Conservation (phyloP, 2,329 filamentous ascomycete species). For the Hypoxylon sp. region DNA sequence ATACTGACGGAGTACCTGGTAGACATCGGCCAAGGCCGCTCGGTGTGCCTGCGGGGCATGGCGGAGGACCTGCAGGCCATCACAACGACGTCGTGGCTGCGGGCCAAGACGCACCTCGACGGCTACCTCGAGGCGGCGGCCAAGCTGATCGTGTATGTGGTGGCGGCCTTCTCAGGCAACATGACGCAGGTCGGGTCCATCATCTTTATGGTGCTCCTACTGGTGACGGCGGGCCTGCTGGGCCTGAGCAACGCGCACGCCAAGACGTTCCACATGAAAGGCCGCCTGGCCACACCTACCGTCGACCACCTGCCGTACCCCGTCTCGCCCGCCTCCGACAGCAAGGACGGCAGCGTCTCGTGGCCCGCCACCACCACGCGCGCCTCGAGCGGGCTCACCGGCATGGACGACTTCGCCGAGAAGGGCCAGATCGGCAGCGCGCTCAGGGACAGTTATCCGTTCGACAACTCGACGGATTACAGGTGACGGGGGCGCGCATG, state of each 20-base stretch:
- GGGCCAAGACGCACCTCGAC: conserved; percentile 58
- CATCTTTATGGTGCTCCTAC: conserved; percentile 58
- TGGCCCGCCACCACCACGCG: conserved; percentile 33
- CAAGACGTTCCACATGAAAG: conserved; percentile 59
- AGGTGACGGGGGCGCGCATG: conserved; percentile 5
- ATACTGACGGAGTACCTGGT: conserved; percentile 57
- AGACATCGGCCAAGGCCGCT: conserved; percentile 59
- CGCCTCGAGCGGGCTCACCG: conserved; percentile 37
- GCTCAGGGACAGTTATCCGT: conserved; percentile 34
- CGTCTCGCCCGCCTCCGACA: conserved; percentile 29
- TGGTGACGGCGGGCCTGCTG: conserved; percentile 61
- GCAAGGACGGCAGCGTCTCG: conserved; percentile 32
- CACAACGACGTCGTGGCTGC: conserved; percentile 64
- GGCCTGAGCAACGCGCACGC: conserved; percentile 62
- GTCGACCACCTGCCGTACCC: conserved; percentile 36
- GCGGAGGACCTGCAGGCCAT: conserved; percentile 66
- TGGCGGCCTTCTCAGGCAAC: conserved; percentile 63
- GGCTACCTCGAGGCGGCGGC: conserved; percentile 60
- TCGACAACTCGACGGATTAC: conserved; percentile 30
- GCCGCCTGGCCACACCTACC: conserved; percentile 52
- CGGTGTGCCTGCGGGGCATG: conserved; percentile 61
- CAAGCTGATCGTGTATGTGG: conserved; percentile 66
- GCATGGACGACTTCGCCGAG: conserved; percentile 40
- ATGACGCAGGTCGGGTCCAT: conserved; percentile 61
- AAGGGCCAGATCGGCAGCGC: conserved; percentile 37